phyloP scores from a whole-genome alignment of 2,329 filamentous ascomycete genomes.

The Talaromyces rugulosus region DNA sequence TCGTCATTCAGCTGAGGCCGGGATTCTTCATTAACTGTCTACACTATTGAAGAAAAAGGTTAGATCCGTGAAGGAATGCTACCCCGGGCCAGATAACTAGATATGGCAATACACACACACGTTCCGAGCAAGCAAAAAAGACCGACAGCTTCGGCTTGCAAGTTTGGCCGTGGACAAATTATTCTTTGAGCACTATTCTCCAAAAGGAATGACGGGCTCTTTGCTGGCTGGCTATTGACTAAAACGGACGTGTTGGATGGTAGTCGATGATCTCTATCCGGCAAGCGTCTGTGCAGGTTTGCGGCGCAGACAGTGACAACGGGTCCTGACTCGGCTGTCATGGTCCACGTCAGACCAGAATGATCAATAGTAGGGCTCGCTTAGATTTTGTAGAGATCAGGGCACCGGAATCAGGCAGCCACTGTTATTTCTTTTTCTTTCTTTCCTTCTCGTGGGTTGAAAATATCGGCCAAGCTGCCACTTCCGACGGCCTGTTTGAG shows the following conservation, averaged over 20 bases:
- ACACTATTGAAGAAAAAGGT: not conserved
- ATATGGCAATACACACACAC: not conserved
- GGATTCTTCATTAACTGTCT: not conserved
- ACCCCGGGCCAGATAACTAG: not conserved
- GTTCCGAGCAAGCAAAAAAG: not conserved
- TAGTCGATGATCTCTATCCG: not conserved
- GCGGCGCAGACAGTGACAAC: slow-evolving; percentile 9
- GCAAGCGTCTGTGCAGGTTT: slow-evolving; percentile 11
- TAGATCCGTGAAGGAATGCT: not conserved
- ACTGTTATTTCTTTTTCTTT: not conserved
- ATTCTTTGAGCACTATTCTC: not conserved
- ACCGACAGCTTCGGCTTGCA: not conserved
- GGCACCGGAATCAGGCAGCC: not conserved
- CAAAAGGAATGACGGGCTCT: not conserved
- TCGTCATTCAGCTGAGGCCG: not conserved
- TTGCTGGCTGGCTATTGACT: not conserved
- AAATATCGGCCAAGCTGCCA: not conserved
- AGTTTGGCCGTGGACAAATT: not conserved
- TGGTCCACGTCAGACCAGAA: not conserved
- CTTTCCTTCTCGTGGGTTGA: not conserved
- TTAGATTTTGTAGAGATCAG: not conserved
- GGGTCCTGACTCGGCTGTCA: not conserved
- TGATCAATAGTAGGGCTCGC: not conserved
- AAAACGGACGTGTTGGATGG: not conserved
- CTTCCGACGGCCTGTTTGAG: not conserved